Evolutionary conservation across 2,329 filamentous ascomycete species (phyloP), one percentile per base, ranked within the genome.

Genomic region (Boeremia lycopersici): DNA sequence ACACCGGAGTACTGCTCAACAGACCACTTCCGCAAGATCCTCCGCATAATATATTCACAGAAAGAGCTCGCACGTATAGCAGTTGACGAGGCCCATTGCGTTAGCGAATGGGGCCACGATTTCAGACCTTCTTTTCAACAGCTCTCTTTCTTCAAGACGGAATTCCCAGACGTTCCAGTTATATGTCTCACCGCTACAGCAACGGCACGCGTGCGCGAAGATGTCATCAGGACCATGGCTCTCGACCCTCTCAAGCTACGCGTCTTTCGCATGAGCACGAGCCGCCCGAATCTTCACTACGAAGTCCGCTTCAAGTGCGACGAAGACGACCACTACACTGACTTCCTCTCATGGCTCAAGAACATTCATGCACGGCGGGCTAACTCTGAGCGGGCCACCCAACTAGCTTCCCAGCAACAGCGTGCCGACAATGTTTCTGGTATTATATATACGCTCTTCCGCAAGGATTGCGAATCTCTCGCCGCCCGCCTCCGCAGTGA

Each of bases 51-150:
- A 12, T 80, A 97, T 70, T 79, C 86, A 54, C 92, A 97, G 73
- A 84, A 85, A 53, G 91, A 97, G 75, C 84, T 98, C n/a, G 88
- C 89, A 9, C 86, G 93, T 12, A 86, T 98, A 60, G 93, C 90
- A 42, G 87, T 98, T 53, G 93, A 98, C 69, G 93, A 98, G 77
- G 93, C 93, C 2, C 93, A 98, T 74, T 98, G 93, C 74, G 96
- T 98, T 64, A 96, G 91, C 23, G 93, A 97, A 86, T 97, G 93
- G 93, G 93, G 93, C 1, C 93, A 98, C 73, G 93, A 98, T 74
- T 98, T 98, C 72, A 89, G 93, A n/a, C 90, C 88, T 31, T 90
- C 92, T 53, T 98, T 96, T 76, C 92, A 95, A 70, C 85, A 89
- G 17, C 82, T 98, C 6, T 88, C 85, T 2, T 97, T 91, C 86